phyloP scores from a whole-genome alignment of 192 early-diverging fungal species.

The Linnemannia zychae region DNA sequence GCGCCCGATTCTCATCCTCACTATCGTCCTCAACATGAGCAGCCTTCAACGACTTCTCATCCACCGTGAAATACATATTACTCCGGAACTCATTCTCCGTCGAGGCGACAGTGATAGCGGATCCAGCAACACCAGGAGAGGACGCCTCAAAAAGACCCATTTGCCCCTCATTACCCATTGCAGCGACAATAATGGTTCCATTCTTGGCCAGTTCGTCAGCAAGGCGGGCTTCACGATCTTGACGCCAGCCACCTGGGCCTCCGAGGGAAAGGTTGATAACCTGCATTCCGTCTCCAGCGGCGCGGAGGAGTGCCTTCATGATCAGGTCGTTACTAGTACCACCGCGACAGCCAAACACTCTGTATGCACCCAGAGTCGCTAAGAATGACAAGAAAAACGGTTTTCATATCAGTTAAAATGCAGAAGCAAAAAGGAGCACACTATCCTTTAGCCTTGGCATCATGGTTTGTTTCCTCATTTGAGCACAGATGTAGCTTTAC shows the following conservation, averaged over 20 bases:
- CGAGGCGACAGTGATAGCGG: constrained; percentile 71
- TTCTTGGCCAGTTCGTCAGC: constrained; percentile 63
- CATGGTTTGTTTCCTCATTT: too few species aligned
- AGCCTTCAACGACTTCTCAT: constrained; percentile 9
- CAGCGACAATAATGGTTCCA: constrained; percentile 68
- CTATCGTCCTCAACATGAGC: constrained; percentile 2
- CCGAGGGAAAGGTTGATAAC: constrained; percentile 91
- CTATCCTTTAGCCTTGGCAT: too few species aligned
- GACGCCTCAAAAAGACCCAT: constrained; percentile 72
- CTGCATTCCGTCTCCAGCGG: constrained; percentile 78
- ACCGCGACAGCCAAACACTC: constrained; percentile 86
- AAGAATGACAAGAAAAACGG: not conserved
- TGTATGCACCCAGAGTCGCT: constrained; percentile 81
- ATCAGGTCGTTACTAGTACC: constrained; percentile 78
- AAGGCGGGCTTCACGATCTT: constrained; percentile 70
- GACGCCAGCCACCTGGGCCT: constrained; percentile 71
- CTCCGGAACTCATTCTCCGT: constrained; percentile 60
- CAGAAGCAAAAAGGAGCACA: too few species aligned
- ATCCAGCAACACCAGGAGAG: constrained; percentile 69
- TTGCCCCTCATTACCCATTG: constrained; percentile 76
- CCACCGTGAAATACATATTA: constrained; percentile 49
- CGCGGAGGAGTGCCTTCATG: constrained; percentile 80
- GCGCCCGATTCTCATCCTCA: not conserved
- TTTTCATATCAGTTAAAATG: not conserved
- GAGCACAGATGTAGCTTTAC: too few species aligned